Conservation (phyloP, 208 protist genomes). For the Perkinsela sp. region DNA sequence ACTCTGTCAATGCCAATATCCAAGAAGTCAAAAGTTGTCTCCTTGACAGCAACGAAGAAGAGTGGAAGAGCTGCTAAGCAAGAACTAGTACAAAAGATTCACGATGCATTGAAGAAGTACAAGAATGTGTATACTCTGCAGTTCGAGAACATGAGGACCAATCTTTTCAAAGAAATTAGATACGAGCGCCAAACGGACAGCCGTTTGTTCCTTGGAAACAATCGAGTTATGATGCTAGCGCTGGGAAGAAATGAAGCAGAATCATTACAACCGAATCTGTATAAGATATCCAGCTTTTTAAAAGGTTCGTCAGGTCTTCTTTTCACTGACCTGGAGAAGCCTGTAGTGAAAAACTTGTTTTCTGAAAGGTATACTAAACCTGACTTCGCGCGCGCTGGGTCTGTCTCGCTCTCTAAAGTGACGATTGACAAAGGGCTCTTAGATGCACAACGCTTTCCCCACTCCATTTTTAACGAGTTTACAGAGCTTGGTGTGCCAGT, state of each 20-base stretch:
- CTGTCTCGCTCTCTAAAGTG: slow-evolving; percentile 29
- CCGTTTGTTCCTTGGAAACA: slow-evolving; percentile 71
- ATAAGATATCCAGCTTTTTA: slow-evolving; percentile 54
- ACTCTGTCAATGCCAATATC: slow-evolving; percentile 58
- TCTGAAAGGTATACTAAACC: slow-evolving; percentile 44
- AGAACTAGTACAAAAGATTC: slow-evolving; percentile 56
- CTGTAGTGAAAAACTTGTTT: slow-evolving; percentile 66
- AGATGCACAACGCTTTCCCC: slow-evolving; percentile 33
- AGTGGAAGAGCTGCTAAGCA: slow-evolving; percentile 67
- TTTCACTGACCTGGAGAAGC: slow-evolving; percentile 57
- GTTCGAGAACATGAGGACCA: slow-evolving; percentile 51
- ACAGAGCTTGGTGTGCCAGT: slow-evolving; percentile 62
- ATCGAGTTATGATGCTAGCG: slow-evolving; percentile 71
- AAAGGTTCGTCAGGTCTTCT: slow-evolving; percentile 58
- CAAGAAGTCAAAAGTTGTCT: slow-evolving; percentile 39
- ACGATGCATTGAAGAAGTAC: slow-evolving; percentile 44
- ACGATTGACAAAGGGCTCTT: slow-evolving; percentile 13
- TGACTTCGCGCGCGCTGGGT: slow-evolving; percentile 28
- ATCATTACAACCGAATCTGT: slow-evolving; percentile 33
- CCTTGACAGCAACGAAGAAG: slow-evolving; percentile 52
- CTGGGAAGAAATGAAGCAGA: slow-evolving; percentile 47
- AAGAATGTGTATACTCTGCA: slow-evolving; percentile 41
- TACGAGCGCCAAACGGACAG: slow-evolving; percentile 42
- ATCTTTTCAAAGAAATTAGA: slow-evolving; percentile 62
- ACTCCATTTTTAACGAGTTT: slow-evolving; percentile 68